Evolutionary conservation across 1,284 basidiomycete species (phyloP).

Genomic region (Rhodotorula mucilaginosa): DNA sequence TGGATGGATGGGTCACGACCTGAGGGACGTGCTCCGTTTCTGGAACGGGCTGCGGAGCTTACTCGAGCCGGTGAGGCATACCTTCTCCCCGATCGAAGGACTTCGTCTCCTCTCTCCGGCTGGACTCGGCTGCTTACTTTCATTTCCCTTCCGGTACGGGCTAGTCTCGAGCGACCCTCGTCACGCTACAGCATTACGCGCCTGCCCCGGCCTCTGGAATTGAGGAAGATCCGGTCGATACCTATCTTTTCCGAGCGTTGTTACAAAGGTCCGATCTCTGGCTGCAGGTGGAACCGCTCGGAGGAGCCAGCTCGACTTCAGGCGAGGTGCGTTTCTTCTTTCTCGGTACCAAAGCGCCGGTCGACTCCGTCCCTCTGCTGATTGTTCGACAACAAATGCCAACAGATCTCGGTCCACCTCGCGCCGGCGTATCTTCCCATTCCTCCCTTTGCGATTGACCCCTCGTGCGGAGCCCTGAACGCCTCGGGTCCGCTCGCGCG

Average conservation of each 20-base stretch:
- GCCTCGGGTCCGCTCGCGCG: neutral
- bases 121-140: neutral
- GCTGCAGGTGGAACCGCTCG: conserved; percentile 1
- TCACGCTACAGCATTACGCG: conserved; percentile 35
- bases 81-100: neutral
- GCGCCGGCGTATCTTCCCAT: neutral
- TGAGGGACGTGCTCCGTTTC: conserved; percentile 11
- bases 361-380: neutral
- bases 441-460: neutral
- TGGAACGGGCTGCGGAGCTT: conserved; percentile 14
- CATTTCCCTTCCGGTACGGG: no score
- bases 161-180: conserved; percentile 17
- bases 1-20: conserved; percentile 24
- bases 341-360: no score
- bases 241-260: neutral
- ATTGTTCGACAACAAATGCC: neutral
- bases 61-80: conserved; percentile 12
- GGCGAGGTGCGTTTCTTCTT: neutral
- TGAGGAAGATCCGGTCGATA: neutral
- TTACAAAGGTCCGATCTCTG: neutral
- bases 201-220: conserved; percentile 16
- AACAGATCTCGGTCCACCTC: conserved; percentile 1
- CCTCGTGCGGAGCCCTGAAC: neutral
- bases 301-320: neutral
- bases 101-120: neutral